Conservation (phyloP, 306 rosid genomes). For the Cucurbita maxima region DNA sequence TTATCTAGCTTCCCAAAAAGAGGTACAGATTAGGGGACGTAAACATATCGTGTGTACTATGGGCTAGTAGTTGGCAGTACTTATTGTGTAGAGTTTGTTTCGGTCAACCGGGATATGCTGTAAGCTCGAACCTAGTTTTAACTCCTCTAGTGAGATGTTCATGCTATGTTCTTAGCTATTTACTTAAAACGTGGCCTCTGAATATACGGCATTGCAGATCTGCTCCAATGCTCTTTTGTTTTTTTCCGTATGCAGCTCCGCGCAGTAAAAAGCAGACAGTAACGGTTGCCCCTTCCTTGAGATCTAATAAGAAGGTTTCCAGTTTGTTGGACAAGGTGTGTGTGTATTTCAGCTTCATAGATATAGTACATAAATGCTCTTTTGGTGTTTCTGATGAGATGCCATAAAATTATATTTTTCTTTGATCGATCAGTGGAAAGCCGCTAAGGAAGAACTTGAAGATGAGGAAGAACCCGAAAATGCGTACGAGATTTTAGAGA, state of each 20-base stretch:
- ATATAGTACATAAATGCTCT: not conserved
- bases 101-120: not conserved
- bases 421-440: conserved; percentile 62
- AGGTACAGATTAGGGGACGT: not conserved
- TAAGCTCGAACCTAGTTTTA: not conserved
- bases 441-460: conserved; percentile 95
- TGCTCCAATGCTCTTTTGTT: not conserved
- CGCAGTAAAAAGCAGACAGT: conserved; percentile 54
- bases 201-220: not conserved
- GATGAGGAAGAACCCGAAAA: conserved; percentile 83
- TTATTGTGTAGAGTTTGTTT: not conserved
- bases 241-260: conserved; percentile 21
- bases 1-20: not conserved
- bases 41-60: not conserved
- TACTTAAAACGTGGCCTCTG: not conserved
- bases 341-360: not conserved
- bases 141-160: not conserved
- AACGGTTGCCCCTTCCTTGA: conserved; percentile 67
- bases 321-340: conserved; percentile 80
- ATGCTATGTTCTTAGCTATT: not conserved
- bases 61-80: not conserved
- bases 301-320: conserved; percentile 87
- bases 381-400: not conserved
- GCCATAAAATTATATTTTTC: not conserved
- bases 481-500: conserved; percentile 56